These are phyloP conservation scores for Tieghemostelium lacteum DNA, from an alignment of 78 protist genomes.

Conservation along the genomic window DNA sequence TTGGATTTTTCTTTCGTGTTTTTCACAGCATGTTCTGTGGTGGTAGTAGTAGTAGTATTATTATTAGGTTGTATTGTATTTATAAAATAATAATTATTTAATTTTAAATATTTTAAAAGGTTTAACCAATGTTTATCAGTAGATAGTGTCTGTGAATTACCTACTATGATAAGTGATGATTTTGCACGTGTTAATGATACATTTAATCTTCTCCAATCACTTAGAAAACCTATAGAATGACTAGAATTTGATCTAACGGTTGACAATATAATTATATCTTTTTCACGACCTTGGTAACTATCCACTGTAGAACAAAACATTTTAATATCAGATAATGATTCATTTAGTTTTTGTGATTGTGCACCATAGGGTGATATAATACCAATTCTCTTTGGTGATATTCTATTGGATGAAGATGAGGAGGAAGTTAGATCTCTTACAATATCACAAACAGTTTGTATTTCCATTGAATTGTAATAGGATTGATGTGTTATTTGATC, in stretches of 20 bases:
- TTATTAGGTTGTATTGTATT: no score
- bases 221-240: constrained; percentile 79
- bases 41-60: no score
- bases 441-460: neutral
- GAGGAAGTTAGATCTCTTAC: neutral
- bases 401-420: no score
- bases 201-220: constrained; percentile 89
- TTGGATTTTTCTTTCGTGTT: no score
- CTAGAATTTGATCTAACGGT: constrained; percentile 76
- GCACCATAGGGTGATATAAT: constrained; percentile 13
- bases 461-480: neutral
- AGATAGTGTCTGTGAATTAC: constrained; percentile 2
- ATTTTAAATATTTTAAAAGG: no score
- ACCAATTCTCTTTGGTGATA: neutral
- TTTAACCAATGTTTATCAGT: neutral
- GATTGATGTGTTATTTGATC: constrained; percentile 10
- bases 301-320: constrained; percentile 77
- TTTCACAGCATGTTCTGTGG: no score
- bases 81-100: no score
- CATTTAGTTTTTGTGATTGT: neutral
- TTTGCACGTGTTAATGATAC: constrained; percentile 91
- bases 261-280: constrained; percentile 82
- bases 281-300: constrained; percentile 91
- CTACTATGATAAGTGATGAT: constrained; percentile 67
- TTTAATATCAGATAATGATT: neutral